These are phyloP conservation scores for Lojkania enalia DNA, from an alignment of 2,329 filamentous ascomycete genomes.

Conservation along the genomic window DNA sequence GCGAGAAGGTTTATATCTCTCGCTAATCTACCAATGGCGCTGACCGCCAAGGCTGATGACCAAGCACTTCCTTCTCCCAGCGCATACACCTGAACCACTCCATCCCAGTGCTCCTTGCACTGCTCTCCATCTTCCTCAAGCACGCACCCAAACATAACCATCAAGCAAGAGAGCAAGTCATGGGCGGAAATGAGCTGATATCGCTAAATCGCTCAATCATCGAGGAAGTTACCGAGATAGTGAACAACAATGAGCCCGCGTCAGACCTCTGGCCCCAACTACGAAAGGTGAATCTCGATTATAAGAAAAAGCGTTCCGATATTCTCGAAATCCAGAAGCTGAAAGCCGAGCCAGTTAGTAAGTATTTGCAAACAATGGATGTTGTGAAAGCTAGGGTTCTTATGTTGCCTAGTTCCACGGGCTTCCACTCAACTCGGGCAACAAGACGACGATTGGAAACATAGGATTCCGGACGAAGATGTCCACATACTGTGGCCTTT, in stretches of 20 bases:
- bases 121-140: too few species aligned
- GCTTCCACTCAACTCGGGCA: background rate
- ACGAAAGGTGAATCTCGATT: slow-evolving; percentile 2
- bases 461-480: slow-evolving; percentile 8
- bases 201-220: slow-evolving; percentile 9
- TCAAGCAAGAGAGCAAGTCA: too few species aligned
- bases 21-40: too few species aligned
- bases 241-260: slow-evolving; percentile 5
- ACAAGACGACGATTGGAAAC: slow-evolving; percentile 5
- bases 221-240: slow-evolving; percentile 5
- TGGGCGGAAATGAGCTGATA: slow-evolving; percentile 8
- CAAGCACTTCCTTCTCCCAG: too few species aligned
- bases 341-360: slow-evolving; percentile 5
- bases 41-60: too few species aligned
- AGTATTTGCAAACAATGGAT: too few species aligned
- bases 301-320: slow-evolving; percentile 7
- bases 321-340: slow-evolving; percentile 6
- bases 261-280: slow-evolving; percentile 9
- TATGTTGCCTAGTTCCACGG: slow-evolving; percentile 1
- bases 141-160: too few species aligned
- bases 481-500: slow-evolving; percentile 7
- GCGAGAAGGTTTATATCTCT: too few species aligned
- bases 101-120: too few species aligned
- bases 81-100: too few species aligned
- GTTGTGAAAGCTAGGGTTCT: slow-evolving; percentile 2